These are phyloP conservation scores for Colletotrichum costaricense DNA, from an alignment of 2,329 filamentous ascomycete genomes.

Conservation along the genomic window DNA sequence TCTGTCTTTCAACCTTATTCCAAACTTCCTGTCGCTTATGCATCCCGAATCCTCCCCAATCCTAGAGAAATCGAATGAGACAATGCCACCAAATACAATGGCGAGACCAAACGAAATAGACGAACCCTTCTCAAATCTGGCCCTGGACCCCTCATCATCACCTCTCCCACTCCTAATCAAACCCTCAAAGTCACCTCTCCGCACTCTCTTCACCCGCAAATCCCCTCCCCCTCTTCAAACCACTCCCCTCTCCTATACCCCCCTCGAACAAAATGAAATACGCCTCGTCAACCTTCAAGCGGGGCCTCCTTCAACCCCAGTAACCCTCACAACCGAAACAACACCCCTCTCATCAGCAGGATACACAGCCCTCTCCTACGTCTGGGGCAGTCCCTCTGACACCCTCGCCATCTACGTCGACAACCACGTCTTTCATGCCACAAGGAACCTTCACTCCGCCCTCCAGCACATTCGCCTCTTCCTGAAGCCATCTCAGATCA, in stretches of 20 bases:
- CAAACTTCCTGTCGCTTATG: too few relatives aligned
- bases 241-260: not conserved
- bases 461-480: conserved; percentile 28
- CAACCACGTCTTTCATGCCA: conserved; percentile 6
- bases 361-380: conserved; percentile 37
- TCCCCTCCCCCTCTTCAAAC: not conserved
- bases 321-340: not conserved
- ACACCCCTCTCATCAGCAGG: not conserved
- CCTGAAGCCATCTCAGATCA: conserved; percentile 9
- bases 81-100: too few relatives aligned
- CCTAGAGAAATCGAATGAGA: too few relatives aligned
- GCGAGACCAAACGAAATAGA: too few relatives aligned
- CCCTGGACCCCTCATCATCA: not conserved
- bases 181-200: not conserved
- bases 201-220: not conserved
- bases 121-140: not conserved
- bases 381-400: conserved; percentile 33
- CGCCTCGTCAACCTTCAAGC: not conserved
- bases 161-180: not conserved
- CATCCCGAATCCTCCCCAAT: too few relatives aligned
- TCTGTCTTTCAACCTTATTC: not conserved
- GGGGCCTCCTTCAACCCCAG: not conserved
- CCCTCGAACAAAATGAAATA: not conserved
- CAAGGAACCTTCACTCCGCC: not conserved
- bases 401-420: conserved; percentile 13